phyloP scores from a whole-genome alignment of 352 stramenopile genomes.

The Globisporangium abappressorium region DNA sequence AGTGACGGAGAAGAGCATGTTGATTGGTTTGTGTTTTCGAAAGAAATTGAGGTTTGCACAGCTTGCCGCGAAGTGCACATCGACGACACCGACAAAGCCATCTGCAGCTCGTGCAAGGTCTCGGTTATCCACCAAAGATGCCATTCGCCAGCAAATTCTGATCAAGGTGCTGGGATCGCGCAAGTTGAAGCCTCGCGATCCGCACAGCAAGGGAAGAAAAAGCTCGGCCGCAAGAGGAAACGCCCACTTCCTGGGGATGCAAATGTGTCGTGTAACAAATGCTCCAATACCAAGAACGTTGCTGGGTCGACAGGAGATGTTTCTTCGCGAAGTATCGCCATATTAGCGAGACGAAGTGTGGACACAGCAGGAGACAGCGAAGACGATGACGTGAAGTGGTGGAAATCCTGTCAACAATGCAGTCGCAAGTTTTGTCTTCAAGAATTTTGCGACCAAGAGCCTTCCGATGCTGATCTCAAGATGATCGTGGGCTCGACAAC shows the following conservation, averaged over 20 bases:
- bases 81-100: constrained; percentile 22
- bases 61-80: constrained; percentile 60
- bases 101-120: constrained; percentile 32
- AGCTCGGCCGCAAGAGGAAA: constrained; percentile 6
- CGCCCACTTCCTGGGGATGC: not conserved
- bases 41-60: constrained; percentile 47
- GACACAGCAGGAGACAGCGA: not conserved
- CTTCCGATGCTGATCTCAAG: constrained; percentile 24
- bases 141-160: constrained; percentile 15
- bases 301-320: not conserved
- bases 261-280: not conserved
- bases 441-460: constrained; percentile 36
- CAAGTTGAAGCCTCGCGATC: not conserved
- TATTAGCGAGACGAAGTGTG: constrained; percentile 3
- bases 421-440: constrained; percentile 34
- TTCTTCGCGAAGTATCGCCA: constrained; percentile 1
- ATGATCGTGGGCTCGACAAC: constrained; percentile 13
- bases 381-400: constrained; percentile 22
- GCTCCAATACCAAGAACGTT: not conserved
- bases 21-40: constrained; percentile 36
- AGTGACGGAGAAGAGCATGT: not conserved
- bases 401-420: constrained; percentile 29
- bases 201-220: not conserved
- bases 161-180: constrained; percentile 12
- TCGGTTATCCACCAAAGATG: constrained; percentile 32